phyloP scores from a whole-genome alignment of 805 yeast species.

The Yarrowia keelungensis region DNA sequence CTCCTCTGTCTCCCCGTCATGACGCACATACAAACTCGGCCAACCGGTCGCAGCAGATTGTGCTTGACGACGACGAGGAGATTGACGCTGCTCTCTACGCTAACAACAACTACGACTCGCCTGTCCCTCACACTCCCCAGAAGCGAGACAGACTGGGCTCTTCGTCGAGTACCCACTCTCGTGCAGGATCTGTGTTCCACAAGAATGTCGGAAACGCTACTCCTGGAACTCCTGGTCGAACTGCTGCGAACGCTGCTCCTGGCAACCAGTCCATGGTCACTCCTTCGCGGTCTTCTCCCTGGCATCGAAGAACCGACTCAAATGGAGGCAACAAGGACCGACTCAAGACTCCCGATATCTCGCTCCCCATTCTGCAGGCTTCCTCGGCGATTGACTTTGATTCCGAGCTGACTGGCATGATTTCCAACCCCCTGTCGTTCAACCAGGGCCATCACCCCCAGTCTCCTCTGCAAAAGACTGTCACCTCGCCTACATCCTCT shows the following conservation, averaged over 20 bases:
- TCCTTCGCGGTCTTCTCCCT: constrained; percentile 25
- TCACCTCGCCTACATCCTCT: constrained; percentile 1
- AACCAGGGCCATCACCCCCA: background rate
- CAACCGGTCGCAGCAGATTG: constrained; percentile 37
- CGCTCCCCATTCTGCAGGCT: constrained; percentile 30
- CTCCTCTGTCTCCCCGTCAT: constrained; percentile 29
- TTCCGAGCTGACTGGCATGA: constrained; percentile 29
- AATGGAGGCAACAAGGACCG: constrained; percentile 5
- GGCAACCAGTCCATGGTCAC: constrained; percentile 15
- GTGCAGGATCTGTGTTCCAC: constrained; percentile 20
- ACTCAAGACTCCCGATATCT: constrained; percentile 32
- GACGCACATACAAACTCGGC: constrained; percentile 36
- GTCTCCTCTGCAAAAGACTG: background rate
- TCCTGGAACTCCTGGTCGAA: constrained; percentile 23
- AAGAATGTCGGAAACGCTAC: constrained; percentile 16
- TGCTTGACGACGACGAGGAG: constrained; percentile 37
- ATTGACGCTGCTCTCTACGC: constrained; percentile 28
- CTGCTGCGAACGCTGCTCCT: background rate
- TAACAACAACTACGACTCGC: constrained; percentile 32
- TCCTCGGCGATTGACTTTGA: constrained; percentile 32
- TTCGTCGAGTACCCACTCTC: constrained; percentile 13
- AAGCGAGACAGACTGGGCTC: constrained; percentile 31
- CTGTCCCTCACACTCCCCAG: constrained; percentile 23
- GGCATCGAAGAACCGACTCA: constrained; percentile 27
- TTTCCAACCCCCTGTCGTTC: constrained; percentile 34